Evolutionary conservation across 495 filamentous ascomycete genomes (phyloP), one percentile per base, ranked within the genome.

Genomic region (Neurospora hispaniola): DNA sequence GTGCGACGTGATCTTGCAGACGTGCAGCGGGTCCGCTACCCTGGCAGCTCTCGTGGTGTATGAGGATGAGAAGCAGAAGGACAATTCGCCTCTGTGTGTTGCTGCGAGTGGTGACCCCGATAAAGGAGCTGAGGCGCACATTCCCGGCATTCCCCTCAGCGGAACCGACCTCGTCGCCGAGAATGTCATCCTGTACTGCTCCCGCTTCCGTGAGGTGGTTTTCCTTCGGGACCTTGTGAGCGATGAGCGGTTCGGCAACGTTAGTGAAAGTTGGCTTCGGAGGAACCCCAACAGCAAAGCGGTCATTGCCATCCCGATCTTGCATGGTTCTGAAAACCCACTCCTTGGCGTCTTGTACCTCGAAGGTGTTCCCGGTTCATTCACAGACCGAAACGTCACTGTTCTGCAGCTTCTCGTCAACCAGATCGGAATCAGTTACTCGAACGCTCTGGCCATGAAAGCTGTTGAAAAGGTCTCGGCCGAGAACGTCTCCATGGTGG

Each of bases 1-100:
- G 92, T 92, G 92, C 70, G 90, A 95, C 78, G 94, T 97, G 73
- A 95, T 97, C 66, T 79, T 97, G 23, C 92, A 95, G 75, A 94
- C 91, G 6, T 94, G 92, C 78, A 93, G 92, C 72, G 90, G 90
- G 11, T 85, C 88, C 1, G 93, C 93, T 8, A 91, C 92, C 42
- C 88, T 92, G 16, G 92, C 91, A 38, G 92, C 91, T 20, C 93
- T 97, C 75, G 88, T 93, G 18, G 79, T 80, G 44, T 38, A 66
- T 18, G 75, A 76, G 75, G 76, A 79, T 69, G 77, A 79, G 23
- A 75, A 73, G 2, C 70, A 72, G 23, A 71, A 70, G 9, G 78
- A 79, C 69, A 27, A 27, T 31, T 66, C 54, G 27, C 54, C 54
- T 5, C 77, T 71, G 88, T 90, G 88, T 62, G 89, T 97, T 69